Conservation (phyloP, 805 yeast species). For the Maudiozyma barnettii region DNA sequence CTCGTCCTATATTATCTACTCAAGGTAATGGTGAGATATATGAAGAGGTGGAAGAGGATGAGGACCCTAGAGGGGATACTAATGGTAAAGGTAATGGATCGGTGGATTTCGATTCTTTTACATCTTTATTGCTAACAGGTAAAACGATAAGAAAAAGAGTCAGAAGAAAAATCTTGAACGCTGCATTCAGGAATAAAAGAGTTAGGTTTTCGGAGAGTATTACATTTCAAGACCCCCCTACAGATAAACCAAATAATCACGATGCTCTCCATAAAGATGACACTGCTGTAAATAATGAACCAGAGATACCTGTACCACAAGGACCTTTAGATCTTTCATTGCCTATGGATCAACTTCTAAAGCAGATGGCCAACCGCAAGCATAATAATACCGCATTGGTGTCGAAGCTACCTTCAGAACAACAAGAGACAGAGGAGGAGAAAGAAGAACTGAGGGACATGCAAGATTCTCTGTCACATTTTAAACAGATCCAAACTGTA, state of each 20-base stretch:
- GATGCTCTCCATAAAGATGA: constrained; percentile 8
- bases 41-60: constrained; percentile 30
- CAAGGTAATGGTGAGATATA: constrained; percentile 43
- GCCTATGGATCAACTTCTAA: constrained; percentile 69
- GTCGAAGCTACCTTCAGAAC: constrained; percentile 25
- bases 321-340: constrained; percentile 46
- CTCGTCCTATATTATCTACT: constrained; percentile 63
- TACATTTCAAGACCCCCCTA: constrained; percentile 30
- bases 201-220: constrained; percentile 68
- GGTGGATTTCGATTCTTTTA: constrained; percentile 77
- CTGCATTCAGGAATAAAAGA: constrained; percentile 40
- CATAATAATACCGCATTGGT: constrained; percentile 19
- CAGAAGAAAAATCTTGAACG: constrained; percentile 25
- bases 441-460: constrained; percentile 63
- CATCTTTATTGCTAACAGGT: constrained; percentile 77
- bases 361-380: constrained; percentile 31
- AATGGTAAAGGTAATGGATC: constrained; percentile 22
- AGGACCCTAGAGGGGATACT: constrained; percentile 12
- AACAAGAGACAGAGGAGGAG: constrained; percentile 47
- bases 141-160: constrained; percentile 43
- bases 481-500: constrained; percentile 61
- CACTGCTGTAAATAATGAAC: constrained; percentile 2
- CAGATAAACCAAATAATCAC: constrained; percentile 2
- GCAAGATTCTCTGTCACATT: constrained; percentile 65
- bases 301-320: background rate